These are phyloP conservation scores for Pseudomonodictys pantanalensis DNA, from an alignment of 495 filamentous ascomycete species.

Conservation along the genomic window DNA sequence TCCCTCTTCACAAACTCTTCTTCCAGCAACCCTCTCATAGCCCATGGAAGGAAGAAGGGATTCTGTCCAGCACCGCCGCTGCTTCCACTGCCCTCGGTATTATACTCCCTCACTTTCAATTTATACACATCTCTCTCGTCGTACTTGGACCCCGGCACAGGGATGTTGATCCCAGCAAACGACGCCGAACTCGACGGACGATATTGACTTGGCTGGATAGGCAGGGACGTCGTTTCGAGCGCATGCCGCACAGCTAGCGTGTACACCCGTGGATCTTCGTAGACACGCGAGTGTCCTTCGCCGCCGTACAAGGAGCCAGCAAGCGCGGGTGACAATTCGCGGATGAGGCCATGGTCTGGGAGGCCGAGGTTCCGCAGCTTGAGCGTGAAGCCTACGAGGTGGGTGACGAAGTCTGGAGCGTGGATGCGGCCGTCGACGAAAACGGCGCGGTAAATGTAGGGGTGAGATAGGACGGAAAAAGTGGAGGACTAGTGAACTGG, in stretches of 20 bases:
- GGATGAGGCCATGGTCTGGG: slow-evolving; percentile 86
- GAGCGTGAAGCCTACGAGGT: slow-evolving; percentile 87
- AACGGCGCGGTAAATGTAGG: slow-evolving; percentile 87
- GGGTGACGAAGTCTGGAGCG: slow-evolving; percentile 87
- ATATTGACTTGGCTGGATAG: slow-evolving; percentile 1
- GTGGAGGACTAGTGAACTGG: slow-evolving; percentile 65
- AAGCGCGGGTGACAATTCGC: slow-evolving; percentile 82
- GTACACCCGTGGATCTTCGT: slow-evolving; percentile 88
- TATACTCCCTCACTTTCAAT: slow-evolving; percentile 32
- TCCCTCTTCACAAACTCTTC: slow-evolving; percentile 86
- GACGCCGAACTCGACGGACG: slow-evolving; percentile 15
- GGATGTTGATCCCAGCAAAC: slow-evolving; percentile 5
- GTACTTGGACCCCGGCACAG: slow-evolving; percentile 27
- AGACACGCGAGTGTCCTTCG: slow-evolving; percentile 89
- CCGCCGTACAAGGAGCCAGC: slow-evolving; percentile 89
- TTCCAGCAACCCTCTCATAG: slow-evolving; percentile 86
- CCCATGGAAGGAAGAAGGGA: slow-evolving; percentile 90
- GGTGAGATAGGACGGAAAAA: slow-evolving; percentile 78
- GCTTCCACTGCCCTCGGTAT: too few species aligned
- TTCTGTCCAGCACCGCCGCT: slow-evolving; percentile 46
- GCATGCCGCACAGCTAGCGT: slow-evolving; percentile 80
- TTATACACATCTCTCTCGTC: slow-evolving; percentile 40
- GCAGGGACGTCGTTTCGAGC: slow-evolving; percentile 67
- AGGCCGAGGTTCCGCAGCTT: slow-evolving; percentile 92
- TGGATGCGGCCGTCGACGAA: slow-evolving; percentile 94